Evolutionary conservation across 805 yeast genomes (phyloP).

Genomic region (Tetrapisispora namnaoensis): DNA sequence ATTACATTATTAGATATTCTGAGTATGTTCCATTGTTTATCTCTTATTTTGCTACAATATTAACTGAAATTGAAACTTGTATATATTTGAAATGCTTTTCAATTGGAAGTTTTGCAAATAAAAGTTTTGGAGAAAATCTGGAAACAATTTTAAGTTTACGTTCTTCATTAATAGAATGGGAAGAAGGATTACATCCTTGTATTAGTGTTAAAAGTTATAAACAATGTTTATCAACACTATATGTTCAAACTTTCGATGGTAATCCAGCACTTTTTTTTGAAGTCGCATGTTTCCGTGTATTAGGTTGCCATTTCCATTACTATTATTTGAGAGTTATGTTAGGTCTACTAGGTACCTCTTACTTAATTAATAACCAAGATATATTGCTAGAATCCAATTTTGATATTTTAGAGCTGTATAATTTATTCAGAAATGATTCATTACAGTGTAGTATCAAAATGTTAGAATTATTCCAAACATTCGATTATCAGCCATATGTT

Average conservation of each 20-base stretch:
- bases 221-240: slow-evolving; percentile 14
- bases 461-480: slow-evolving; percentile 12
- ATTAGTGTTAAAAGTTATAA: slow-evolving; percentile 16
- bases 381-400: slow-evolving; percentile 9
- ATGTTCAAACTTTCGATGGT: slow-evolving; percentile 10
- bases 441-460: slow-evolving; percentile 11
- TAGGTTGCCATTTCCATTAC: slow-evolving; percentile 18
- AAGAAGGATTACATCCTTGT: slow-evolving; percentile 14
- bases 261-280: slow-evolving; percentile 15
- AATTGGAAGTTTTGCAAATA: slow-evolving; percentile 9
- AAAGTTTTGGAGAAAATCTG: slow-evolving; percentile 17
- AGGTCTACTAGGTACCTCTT: slow-evolving; percentile 15
- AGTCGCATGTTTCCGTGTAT: slow-evolving; percentile 14
- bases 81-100: slow-evolving; percentile 16
- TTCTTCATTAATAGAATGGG: slow-evolving; percentile 17
- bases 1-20: slow-evolving; percentile 9
- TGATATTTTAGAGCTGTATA: slow-evolving; percentile 10
- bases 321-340: slow-evolving; percentile 12
- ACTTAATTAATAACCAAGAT: slow-evolving; percentile 16
- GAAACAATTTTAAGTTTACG: slow-evolving; percentile 11
- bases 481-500: slow-evolving; percentile 16
- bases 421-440: slow-evolving; percentile 7
- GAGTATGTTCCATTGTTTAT: slow-evolving; percentile 16
- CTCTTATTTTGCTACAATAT: slow-evolving; percentile 14
- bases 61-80: slow-evolving; percentile 12